Evolutionary conservation across 371 early-diverging fungal genomes (phyloP).

Genomic region (Syncephalastrum racemosum): DNA sequence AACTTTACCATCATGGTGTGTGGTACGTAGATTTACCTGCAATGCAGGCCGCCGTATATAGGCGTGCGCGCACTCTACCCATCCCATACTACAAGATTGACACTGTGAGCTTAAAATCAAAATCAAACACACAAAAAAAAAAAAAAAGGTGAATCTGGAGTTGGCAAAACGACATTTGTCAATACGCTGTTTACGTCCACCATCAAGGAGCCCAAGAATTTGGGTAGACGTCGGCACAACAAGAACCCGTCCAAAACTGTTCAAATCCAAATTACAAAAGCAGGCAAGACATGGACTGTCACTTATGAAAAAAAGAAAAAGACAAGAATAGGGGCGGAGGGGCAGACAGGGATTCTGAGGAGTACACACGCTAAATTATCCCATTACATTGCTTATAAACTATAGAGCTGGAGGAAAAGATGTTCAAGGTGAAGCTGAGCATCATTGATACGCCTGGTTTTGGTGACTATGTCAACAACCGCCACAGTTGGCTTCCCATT

Average conservation of each 20-base stretch:
- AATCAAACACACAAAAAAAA: too few relatives aligned
- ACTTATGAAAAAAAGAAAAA: neutral
- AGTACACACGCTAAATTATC: too few relatives aligned
- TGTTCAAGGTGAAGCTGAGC: conserved; percentile 91
- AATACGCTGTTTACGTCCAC: conserved; percentile 78
- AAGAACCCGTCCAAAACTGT: conserved; percentile 70
- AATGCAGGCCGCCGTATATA: too few relatives aligned
- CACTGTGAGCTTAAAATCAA: too few relatives aligned
- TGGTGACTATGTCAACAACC: conserved; percentile 84
- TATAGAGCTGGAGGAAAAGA: conserved; percentile 91
- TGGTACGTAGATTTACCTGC: conserved; percentile 58
- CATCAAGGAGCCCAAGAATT: conserved; percentile 52
- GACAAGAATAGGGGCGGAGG: conserved; percentile 1
- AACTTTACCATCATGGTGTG: conserved; percentile 97
- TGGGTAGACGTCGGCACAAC: conserved; percentile 31
- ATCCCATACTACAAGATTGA: too few relatives aligned
- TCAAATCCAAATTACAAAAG: conserved; percentile 72
- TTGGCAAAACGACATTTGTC: conserved; percentile 83
- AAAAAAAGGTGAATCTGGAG: conserved; percentile 19
- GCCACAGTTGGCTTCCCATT: conserved; percentile 73
- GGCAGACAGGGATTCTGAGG: too few relatives aligned
- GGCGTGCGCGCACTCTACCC: too few relatives aligned
- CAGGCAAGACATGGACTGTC: neutral
- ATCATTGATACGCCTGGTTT: conserved; percentile 93
- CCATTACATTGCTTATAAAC: too few relatives aligned